A percentile compares a stretch with the other conserved stretches of the same genome.
Evolutionary conservation across 2,329 filamentous ascomycete genomes (phyloP).

Genomic region (Aspergillus novofumigatus): DNA sequence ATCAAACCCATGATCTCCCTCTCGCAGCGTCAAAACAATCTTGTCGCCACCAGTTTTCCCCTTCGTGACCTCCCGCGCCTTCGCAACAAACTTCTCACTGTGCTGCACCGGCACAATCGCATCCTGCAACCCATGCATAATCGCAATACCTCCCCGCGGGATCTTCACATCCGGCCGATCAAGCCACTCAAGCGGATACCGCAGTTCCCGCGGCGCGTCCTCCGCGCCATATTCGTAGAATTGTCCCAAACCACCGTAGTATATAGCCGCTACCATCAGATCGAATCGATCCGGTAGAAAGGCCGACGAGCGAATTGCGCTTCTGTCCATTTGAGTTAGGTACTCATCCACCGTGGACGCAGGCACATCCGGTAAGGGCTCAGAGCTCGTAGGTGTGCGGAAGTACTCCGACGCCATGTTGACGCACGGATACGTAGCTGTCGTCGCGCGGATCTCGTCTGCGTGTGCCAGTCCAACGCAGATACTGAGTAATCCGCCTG

Average conservation of each 20-base stretch:
- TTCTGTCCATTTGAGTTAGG: conserved; percentile 4
- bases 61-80: conserved; percentile 19
- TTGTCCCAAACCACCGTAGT: conserved; percentile 12
- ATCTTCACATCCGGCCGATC: conserved; percentile 20
- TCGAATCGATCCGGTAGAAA: conserved; percentile 5
- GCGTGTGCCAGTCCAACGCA: conserved; percentile 24
- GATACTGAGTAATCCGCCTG: conserved; percentile 29
- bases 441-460: conserved; percentile 26
- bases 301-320: conserved; percentile 14
- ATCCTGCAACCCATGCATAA: conserved; percentile 36
- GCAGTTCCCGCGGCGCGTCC: conserved; percentile 5
- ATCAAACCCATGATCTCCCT: conserved; percentile 39
- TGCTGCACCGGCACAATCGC: conserved; percentile 25
- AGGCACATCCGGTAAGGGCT: conserved; percentile 13
- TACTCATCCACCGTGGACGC: conserved; percentile 11
- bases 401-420: conserved; percentile 21
- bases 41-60: conserved; percentile 19
- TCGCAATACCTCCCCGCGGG: conserved; percentile 27
- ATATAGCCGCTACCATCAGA: conserved; percentile 16
- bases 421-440: conserved; percentile 31
- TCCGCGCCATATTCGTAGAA: conserved; percentile 19
- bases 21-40: conserved; percentile 22
- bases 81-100: conserved; percentile 25
- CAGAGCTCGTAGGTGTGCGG: conserved; percentile 2
- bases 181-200: conserved; percentile 29